Percentiles rank a stretch among this genome's conserved stretches.
phyloP scores from a whole-genome alignment of 2,329 filamentous ascomycete species.

The Mariannaea sp. region DNA sequence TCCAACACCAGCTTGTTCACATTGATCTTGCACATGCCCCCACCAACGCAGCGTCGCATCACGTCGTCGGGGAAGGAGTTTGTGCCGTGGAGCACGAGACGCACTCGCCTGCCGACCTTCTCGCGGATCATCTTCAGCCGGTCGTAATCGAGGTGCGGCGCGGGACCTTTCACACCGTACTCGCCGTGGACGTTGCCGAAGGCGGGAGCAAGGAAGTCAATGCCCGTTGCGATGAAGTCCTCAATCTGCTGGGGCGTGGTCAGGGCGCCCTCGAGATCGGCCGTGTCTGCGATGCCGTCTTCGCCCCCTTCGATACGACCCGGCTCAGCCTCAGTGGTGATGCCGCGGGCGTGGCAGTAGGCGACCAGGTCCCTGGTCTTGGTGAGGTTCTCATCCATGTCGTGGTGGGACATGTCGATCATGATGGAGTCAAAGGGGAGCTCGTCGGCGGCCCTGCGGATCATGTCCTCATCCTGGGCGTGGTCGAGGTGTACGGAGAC shows the following conservation, averaged over 20 bases:
- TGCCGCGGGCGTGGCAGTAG: constrained; percentile 20
- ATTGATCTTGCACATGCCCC: constrained; percentile 60
- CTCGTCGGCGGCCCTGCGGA: constrained; percentile 57
- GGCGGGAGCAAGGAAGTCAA: constrained; percentile 75
- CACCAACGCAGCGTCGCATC: constrained; percentile 55
- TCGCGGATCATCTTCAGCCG: constrained; percentile 45
- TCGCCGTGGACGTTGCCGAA: constrained; percentile 79
- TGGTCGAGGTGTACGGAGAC: constrained; percentile 70
- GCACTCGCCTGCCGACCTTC: constrained; percentile 46
- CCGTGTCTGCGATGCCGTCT: constrained; percentile 69
- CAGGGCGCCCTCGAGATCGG: constrained; percentile 49
- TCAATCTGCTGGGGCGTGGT: constrained; percentile 72
- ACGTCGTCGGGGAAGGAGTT: constrained; percentile 58
- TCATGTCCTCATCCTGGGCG: constrained; percentile 61
- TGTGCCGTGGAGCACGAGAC: constrained; percentile 59
- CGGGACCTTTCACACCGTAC: constrained; percentile 68
- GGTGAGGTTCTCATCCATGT: constrained; percentile 69
- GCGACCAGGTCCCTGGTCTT: constrained; percentile 18
- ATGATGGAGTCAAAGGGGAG: constrained; percentile 73
- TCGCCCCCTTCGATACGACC: constrained; percentile 55
- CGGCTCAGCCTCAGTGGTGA: constrained; percentile 26
- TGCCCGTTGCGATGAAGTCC: constrained; percentile 72
- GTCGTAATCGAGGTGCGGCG: constrained; percentile 61
- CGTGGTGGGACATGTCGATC: constrained; percentile 78
- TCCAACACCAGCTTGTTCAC: constrained; percentile 59